Evolutionary conservation across 208 protist genomes (phyloP).

Genomic region (Wallacemonas collosoma): DNA sequence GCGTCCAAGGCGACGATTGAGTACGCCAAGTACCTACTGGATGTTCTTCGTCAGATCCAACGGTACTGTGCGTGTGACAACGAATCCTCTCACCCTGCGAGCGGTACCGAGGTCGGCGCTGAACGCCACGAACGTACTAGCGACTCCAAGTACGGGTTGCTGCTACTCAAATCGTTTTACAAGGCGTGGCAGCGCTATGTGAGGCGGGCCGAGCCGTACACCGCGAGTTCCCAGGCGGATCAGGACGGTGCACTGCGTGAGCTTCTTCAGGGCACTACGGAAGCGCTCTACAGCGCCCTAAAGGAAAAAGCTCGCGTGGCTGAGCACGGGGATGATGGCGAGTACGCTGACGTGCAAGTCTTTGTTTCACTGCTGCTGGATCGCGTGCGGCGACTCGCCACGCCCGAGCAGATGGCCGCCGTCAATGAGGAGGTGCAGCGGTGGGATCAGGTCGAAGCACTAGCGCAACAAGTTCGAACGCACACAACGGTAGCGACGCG

Average conservation of each 20-base stretch:
- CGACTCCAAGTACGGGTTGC: conserved; percentile 37
- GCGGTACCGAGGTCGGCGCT: too few species aligned
- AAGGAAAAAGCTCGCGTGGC: conserved; percentile 19
- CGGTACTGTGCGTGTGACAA: conserved; percentile 29
- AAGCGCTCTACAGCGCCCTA: conserved; percentile 10
- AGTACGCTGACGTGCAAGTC: conserved; percentile 32
- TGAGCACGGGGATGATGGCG: not conserved
- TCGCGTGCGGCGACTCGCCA: conserved; percentile 48
- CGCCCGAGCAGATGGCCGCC: conserved; percentile 43
- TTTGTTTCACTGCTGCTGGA: conserved; percentile 67
- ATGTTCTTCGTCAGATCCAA: conserved; percentile 59
- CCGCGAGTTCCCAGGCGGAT: not conserved
- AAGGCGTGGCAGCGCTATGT: conserved; percentile 65
- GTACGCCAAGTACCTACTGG: conserved; percentile 69
- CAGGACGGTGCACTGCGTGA: conserved; percentile 9
- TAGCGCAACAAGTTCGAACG: not conserved
- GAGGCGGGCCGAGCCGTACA: conserved; percentile 24
- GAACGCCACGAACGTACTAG: conserved; percentile 19
- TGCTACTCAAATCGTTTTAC: conserved; percentile 62
- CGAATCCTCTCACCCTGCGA: not conserved
- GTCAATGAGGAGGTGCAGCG: conserved; percentile 37
- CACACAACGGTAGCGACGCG: too few species aligned
- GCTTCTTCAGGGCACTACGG: conserved; percentile 10
- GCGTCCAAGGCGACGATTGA: conserved; percentile 28
- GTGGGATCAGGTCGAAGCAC: conserved; percentile 25